A percentile compares a stretch with the other conserved stretches of the same genome.
phyloP scores from a whole-genome alignment of 1,284 basidiomycete genomes.

The Coniferiporia sulphurascens region DNA sequence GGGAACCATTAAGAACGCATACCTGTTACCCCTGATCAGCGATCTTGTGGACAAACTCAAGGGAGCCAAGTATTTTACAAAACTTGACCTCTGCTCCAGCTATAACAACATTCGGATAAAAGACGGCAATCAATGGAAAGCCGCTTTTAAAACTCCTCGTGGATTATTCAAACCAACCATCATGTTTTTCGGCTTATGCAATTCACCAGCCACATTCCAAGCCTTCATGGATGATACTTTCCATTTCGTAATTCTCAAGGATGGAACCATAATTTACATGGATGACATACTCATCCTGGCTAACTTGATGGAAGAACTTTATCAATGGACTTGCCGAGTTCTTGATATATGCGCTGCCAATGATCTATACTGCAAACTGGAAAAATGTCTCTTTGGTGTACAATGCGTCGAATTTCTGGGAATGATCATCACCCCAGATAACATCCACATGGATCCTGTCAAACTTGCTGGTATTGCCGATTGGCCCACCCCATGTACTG shows the following conservation, averaged over 20 bases:
- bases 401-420: neutral
- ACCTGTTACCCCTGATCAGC: neutral
- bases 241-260: neutral
- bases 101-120: neutral
- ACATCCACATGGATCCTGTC: neutral
- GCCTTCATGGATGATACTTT: neutral
- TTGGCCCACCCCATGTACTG: neutral
- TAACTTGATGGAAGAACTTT: neutral
- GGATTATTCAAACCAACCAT: neutral
- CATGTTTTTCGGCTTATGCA: neutral
- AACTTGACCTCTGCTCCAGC: neutral
- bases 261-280: neutral
- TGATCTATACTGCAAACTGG: neutral
- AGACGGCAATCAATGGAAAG: neutral
- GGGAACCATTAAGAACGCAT: neutral
- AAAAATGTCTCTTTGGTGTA: neutral
- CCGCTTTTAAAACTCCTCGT: neutral
- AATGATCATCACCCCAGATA: neutral
- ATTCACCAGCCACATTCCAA: neutral
- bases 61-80: neutral
- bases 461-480: neutral
- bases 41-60: neutral
- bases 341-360: neutral
- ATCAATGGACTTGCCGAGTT: too few relatives aligned
- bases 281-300: neutral